Evolutionary conservation across 352 stramenopile species (phyloP).

Genomic region (Phytopythium helicoides): DNA sequence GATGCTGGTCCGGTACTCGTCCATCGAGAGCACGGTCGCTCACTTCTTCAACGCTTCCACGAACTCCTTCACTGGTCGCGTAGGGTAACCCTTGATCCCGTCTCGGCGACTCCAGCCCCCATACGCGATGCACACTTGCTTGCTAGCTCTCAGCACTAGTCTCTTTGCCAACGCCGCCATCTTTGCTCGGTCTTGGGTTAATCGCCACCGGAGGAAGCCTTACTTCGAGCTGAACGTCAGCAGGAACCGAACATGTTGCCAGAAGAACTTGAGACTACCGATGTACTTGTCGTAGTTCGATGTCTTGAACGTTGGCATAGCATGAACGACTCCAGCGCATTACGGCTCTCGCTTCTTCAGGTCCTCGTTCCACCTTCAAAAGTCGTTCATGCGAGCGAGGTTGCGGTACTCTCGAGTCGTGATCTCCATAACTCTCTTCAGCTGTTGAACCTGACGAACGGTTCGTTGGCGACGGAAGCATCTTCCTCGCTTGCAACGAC

Average conservation of each 20-base stretch:
- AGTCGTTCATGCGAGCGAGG: slow-evolving; percentile 6
- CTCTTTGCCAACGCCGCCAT: slow-evolving; percentile 3
- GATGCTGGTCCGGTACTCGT: slow-evolving; percentile 12
- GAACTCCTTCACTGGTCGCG: slow-evolving; percentile 12
- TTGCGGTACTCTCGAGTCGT: slow-evolving; percentile 4
- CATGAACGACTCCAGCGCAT: slow-evolving; percentile 1
- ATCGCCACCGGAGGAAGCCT: slow-evolving; percentile 3
- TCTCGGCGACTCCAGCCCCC: slow-evolving; percentile 6
- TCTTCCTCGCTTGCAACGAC: background rate
- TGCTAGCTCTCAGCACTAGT: slow-evolving; percentile 1
- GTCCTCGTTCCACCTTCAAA: slow-evolving; percentile 4
- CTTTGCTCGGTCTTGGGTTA: background rate
- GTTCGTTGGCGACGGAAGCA: background rate
- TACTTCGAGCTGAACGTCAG: slow-evolving; percentile 4
- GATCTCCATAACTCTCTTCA: slow-evolving; percentile 3
- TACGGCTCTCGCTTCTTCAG: slow-evolving; percentile 10
- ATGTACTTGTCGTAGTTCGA: slow-evolving; percentile 6
- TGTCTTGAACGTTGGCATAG: slow-evolving; percentile 18
- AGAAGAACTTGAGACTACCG: slow-evolving; percentile 5
- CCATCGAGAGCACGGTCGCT: slow-evolving; percentile 10
- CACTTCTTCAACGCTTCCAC: slow-evolving; percentile 13
- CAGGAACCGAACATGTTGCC: slow-evolving; percentile 4
- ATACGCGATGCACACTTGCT: slow-evolving; percentile 7
- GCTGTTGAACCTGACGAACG: background rate
- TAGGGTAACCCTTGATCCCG: slow-evolving; percentile 15